phyloP scores from a whole-genome alignment of 495 filamentous ascomycete species.

The Penicillium egyptiacum region DNA sequence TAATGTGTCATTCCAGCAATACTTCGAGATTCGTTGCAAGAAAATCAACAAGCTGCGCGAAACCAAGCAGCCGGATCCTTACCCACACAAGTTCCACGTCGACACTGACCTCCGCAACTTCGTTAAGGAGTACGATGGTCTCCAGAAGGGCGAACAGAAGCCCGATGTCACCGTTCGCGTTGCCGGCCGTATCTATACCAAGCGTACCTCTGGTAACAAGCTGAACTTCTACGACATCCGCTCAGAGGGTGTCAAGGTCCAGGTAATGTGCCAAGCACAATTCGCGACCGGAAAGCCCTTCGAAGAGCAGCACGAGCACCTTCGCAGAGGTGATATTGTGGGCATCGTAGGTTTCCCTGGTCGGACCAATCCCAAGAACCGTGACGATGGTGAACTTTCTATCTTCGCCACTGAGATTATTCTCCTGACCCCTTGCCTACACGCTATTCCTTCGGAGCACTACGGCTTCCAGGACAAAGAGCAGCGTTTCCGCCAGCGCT shows the following conservation, averaged over 20 bases:
- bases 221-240: slow-evolving; percentile 92
- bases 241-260: slow-evolving; percentile 78
- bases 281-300: slow-evolving; percentile 64
- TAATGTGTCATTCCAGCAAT: slow-evolving; percentile 63
- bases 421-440: slow-evolving; percentile 86
- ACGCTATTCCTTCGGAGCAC: slow-evolving; percentile 88
- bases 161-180: slow-evolving; percentile 70
- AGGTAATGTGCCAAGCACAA: slow-evolving; percentile 89
- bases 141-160: slow-evolving; percentile 82
- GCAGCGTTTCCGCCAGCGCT: slow-evolving; percentile 84
- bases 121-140: slow-evolving; percentile 66
- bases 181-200: slow-evolving; percentile 85
- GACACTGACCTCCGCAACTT: slow-evolving; percentile 77
- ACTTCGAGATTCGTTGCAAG: slow-evolving; percentile 92
- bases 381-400: slow-evolving; percentile 83
- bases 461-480: slow-evolving; percentile 95
- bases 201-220: slow-evolving; percentile 78
- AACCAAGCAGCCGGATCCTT: slow-evolving; percentile 80
- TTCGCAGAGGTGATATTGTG: slow-evolving; percentile 89
- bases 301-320: slow-evolving; percentile 82
- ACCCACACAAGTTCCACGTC: slow-evolving; percentile 96
- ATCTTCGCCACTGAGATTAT: slow-evolving; percentile 87
- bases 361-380: slow-evolving; percentile 84
- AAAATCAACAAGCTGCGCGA: slow-evolving; percentile 81
- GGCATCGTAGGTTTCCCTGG: slow-evolving; percentile 88